phyloP scores from a whole-genome alignment of 306 rosid genomes.

The Betula pendula region DNA sequence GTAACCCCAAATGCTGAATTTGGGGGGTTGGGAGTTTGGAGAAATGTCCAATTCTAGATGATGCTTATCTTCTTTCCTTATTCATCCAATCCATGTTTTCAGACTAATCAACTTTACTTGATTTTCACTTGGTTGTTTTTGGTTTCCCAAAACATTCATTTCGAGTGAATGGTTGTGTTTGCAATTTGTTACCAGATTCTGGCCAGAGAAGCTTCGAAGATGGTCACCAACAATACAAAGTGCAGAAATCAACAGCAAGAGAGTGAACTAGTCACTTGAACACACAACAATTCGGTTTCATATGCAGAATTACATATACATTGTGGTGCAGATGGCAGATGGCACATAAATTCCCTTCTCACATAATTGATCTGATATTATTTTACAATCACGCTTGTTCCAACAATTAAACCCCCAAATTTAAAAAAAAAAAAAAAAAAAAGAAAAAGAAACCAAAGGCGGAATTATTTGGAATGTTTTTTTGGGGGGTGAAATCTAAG shows the following conservation, averaged over 20 bases:
- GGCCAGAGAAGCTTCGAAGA: no score
- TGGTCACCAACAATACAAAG: no score
- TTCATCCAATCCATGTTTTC: background rate
- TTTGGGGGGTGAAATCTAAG: conserved; percentile 30
- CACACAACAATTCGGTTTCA: background rate
- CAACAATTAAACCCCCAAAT: background rate
- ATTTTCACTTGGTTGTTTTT: background rate
- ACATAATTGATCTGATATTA: background rate
- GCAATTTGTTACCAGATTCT: conserved; percentile 48
- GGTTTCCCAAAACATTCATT: background rate
- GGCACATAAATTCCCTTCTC: background rate
- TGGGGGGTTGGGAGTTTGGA: conserved; percentile 1
- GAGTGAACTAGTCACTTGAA: no score
- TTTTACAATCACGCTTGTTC: background rate
- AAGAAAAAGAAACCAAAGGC: no score
- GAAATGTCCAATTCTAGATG: conserved; percentile 9
- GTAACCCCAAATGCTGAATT: background rate
- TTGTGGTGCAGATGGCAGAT: background rate
- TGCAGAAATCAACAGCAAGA: no score
- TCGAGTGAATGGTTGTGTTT: conserved; percentile 19
- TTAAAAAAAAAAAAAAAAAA: no score
- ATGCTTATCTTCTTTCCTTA: conserved; percentile 10
- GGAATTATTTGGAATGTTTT: background rate
- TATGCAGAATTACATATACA: background rate
- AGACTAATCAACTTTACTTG: background rate